Percentiles rank a stretch among this genome's conserved stretches.
phyloP scores from a whole-genome alignment of 2,329 filamentous ascomycete genomes.

The Penicillium concentricum region DNA sequence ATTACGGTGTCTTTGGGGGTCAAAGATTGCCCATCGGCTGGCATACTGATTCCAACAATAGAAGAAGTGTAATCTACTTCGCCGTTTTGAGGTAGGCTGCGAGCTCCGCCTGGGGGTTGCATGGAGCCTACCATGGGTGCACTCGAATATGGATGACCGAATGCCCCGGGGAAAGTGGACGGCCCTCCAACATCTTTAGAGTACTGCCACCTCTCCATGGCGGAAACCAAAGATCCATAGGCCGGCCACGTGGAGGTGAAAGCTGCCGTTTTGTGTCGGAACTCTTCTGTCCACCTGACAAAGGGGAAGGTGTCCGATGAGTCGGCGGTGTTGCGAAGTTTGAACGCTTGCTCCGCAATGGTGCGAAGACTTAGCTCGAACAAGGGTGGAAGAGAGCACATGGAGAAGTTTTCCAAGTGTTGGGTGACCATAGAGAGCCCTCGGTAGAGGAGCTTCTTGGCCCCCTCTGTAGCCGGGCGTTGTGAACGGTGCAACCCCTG shows the following conservation, averaged over 20 bases:
- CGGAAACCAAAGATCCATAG: constrained; percentile 31
- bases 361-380: constrained; percentile 39
- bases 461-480: constrained; percentile 34
- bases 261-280: constrained; percentile 29
- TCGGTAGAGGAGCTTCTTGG: constrained; percentile 39
- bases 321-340: constrained; percentile 30
- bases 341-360: constrained; percentile 36
- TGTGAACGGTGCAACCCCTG: constrained; percentile 32
- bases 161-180: constrained; percentile 8
- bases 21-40: constrained; percentile 32
- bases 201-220: constrained; percentile 31
- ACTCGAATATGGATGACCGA: neutral
- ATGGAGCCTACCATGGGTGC: constrained; percentile 6
- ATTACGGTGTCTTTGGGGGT: constrained; percentile 34
- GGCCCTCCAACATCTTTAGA: constrained; percentile 16
- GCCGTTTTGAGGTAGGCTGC: constrained; percentile 10
- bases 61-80: constrained; percentile 28
- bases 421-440: constrained; percentile 37
- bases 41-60: constrained; percentile 34
- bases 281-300: constrained; percentile 33
- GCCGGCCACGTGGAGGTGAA: constrained; percentile 35
- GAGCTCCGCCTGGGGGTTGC: constrained; percentile 10
- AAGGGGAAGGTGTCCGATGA: constrained; percentile 34
- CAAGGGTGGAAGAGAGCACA: constrained; percentile 38
- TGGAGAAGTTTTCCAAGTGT: constrained; percentile 39